Conservation (phyloP, 208 protist genomes). For the Entamoeba invadens region DNA sequence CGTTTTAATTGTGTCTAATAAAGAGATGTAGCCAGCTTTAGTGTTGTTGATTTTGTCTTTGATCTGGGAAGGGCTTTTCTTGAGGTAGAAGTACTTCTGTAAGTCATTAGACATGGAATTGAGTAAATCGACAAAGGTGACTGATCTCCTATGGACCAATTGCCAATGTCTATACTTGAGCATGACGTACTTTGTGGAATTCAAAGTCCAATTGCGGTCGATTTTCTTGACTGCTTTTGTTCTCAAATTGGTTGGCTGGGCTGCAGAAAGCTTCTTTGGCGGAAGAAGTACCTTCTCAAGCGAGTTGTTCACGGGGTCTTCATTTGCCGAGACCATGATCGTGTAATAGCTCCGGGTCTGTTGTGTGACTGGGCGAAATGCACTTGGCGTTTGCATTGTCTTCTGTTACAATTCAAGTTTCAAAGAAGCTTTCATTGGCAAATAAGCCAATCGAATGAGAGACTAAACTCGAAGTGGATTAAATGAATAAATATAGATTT, state of each 20-base stretch:
- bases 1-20: neutral
- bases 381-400: neutral
- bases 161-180: neutral
- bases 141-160: neutral
- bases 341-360: neutral
- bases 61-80: neutral
- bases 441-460: no score
- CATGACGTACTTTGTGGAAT: neutral
- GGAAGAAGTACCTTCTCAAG: neutral
- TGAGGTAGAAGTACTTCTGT: neutral
- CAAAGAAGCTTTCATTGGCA: no score
- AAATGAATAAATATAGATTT: no score
- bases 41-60: neutral
- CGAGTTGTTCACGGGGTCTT: neutral
- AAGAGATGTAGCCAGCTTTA: neutral
- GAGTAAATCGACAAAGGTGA: neutral
- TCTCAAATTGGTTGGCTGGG: neutral
- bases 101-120: neutral
- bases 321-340: neutral
- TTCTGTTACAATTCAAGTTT: no score
- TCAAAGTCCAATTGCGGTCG: neutral
- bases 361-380: neutral
- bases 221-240: neutral
- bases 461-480: no score
- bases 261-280: neutral